Evolutionary conservation across 139 green algal species (phyloP), one percentile per base, ranked within the genome.

Genomic region (Chlamydomonas urium): DNA sequence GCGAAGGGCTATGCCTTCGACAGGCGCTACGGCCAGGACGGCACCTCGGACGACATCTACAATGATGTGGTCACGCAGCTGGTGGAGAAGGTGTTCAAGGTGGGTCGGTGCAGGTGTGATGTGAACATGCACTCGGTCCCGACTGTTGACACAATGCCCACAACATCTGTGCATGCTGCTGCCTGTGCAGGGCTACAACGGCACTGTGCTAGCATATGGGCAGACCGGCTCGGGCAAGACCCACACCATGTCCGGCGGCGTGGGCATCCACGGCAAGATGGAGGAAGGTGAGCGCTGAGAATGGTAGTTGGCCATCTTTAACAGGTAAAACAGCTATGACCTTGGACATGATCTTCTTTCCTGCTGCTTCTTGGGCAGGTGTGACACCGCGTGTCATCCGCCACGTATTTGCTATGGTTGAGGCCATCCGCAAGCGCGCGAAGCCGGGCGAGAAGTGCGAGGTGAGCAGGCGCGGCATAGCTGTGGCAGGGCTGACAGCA

Each of bases 121-220:
- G 10, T 38, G 31, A 6, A 38, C 38, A n/a, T 5, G 23, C 29
- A 8, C 29, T 21, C 38, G 29, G 10, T 8, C 17, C 42, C 10
- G 23, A 31, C 42, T 53, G 42, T 53, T 53, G 42, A 53, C 42
- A 10, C 42, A n/a, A n/a, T n/a, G n/a, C n/a, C n/a, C n/a, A n/a
- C n/a, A n/a, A n/a, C n/a, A n/a, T n/a, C n/a, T 10, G 17, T 61
- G 19, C 50, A 61, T 14, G 14, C 77, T 63, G n/a, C n/a, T n/a
- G n/a, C n/a, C n/a, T n/a, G n/a, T n/a, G n/a, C 78, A 92, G 83
- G 87, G 87, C 3, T 93, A 90, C 75, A 93, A 91, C 66, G 86
- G 76, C 3, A 90, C 87, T 19, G 85, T 91, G 37, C 66, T 93
- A 19, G 88, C 88, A 2, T 93, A 91, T 37, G 88, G 88, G 31